Evolutionary conservation across 1,284 basidiomycete genomes (phyloP).

Genomic region (Cryptococcus wingfieldii): DNA sequence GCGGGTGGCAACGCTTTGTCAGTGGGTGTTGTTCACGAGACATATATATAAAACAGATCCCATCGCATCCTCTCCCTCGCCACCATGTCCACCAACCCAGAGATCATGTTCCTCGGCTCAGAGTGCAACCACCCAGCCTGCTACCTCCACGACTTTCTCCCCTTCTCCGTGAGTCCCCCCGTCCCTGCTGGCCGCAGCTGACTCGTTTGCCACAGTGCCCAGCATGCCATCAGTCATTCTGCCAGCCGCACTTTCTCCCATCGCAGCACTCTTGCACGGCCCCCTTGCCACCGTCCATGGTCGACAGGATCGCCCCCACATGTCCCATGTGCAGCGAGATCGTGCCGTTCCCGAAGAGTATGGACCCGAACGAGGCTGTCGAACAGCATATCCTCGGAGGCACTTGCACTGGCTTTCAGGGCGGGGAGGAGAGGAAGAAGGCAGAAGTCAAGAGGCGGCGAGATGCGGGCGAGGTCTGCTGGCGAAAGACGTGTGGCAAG

Average conservation of each 20-base stretch:
- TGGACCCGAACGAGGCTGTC: conserved; percentile 44
- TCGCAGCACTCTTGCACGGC: conserved; percentile 40
- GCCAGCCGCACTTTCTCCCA: conserved; percentile 47
- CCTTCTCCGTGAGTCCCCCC: conserved; percentile 38
- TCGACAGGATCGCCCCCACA: conserved; percentile 46
- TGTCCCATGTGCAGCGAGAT: conserved; percentile 46
- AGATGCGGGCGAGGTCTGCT: conserved; percentile 46
- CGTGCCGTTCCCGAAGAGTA: conserved; percentile 27
- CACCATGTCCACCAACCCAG: conserved; percentile 12
- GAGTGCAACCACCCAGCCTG: conserved; percentile 45
- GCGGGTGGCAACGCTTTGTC: conserved; percentile 15
- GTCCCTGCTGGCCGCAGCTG: neutral
- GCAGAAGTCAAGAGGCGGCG: conserved; percentile 36
- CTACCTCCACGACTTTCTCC: conserved; percentile 48
- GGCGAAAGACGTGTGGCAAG: conserved; percentile 41
- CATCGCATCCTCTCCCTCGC: neutral
- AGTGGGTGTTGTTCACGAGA: neutral
- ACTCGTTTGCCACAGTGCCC: conserved; percentile 32
- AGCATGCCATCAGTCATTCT: conserved; percentile 46
- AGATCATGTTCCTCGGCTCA: conserved; percentile 47
- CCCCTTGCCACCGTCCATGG: conserved; percentile 42
- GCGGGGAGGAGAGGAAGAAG: conserved; percentile 39
- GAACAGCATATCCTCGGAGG: conserved; percentile 43
- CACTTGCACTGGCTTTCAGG: conserved; percentile 38
- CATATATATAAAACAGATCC: too few relatives aligned